Evolutionary conservation across 2,329 filamentous ascomycete species (phyloP), one percentile per base, ranked within the genome.

Genomic region (Cladosporium sp.): DNA sequence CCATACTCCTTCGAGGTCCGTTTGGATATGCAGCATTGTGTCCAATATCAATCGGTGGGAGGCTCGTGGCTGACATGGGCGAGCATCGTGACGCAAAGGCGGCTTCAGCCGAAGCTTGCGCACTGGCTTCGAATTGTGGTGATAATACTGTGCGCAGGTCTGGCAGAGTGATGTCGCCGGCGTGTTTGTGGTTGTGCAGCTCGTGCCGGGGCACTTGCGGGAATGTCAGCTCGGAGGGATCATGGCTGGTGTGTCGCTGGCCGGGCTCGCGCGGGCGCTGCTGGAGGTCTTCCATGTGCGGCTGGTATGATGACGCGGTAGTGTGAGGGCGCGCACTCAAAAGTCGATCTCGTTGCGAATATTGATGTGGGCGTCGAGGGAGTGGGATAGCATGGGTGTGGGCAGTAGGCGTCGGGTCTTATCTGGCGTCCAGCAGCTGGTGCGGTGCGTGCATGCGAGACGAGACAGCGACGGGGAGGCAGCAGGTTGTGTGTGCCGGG

Each of bases 141-240:
- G 79, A 77, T 35, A 80, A 74, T 35, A 83, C 78, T 29, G 80
- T 79, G 69, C 77, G 77, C 59, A 83, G 76, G 67, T 80, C 78
- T 5, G 81, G 81, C 29, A 83, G 75, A 21, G 75, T 77, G 56
- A 80, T 72, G 26, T 76, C 72, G 63, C 69, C 64, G 31, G 58
- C 53, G 50, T 64, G 53, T 21, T 65, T 60, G 31, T 60, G 62
- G 44, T 40, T 50, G 26, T 31, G 23, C 55, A 60, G 55, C 55
- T 65, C 62, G 28, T 65, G 62, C 44, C 55, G 40, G 55, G 62
- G 62, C 28, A 65, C 62, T 31, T 60, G 55, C 29, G 62, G 62
- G 33, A 65, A 65, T 28, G n/a, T 29, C 40, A 61, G 11, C 37
- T 63, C 61, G 50, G 61, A 56, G 5, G 50, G 61, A 29, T 63